Evolutionary conservation across 2,329 filamentous ascomycete genomes (phyloP), one percentile per base, ranked within the genome.

Genomic region (Colletotrichum sojae): DNA sequence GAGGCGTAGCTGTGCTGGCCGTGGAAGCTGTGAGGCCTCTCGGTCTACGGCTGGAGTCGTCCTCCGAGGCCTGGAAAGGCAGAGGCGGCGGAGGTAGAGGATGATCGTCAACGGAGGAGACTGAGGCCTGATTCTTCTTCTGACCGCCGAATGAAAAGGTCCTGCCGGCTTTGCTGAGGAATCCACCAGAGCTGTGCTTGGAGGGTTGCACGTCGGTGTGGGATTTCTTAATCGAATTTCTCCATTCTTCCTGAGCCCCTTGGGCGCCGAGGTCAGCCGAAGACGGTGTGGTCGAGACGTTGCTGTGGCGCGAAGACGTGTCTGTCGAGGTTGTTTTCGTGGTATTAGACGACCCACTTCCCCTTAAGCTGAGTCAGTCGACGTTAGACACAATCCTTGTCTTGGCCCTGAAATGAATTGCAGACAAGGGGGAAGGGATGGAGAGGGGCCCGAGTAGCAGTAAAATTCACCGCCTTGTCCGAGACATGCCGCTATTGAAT

Each of bases 271-370:
- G 74, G 60, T 85, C 87, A 59, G 87, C 84, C 4, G 88, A 89
- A 3, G 88, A 90, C 13, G 88, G 87, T 43, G 88, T 83, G 45
- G 88, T 90, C n/a, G 88, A 90, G 60, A 83, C 85, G 78, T 88
- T 88, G 77, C 88, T 90, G 76, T 90, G 86, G 75, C 88, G 85
- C 57, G 88, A 90, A 40, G 88, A 90, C 73, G 86, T 87, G 77
- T 90, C 88, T 72, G 85, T 86, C 61, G 86, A 89, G 58, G 83
- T 84, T 69, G 86, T 86, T 78, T 89, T 88, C 68, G 88, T 90
- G 45, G 86, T 89, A 77, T 89, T 89, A 73, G 88, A 89, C 51
- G 87, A 85, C 73, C 86, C 87, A 80, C 87, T 89, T 77, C 85
- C 86, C 75, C 86, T 89, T 76, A 73, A 76, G 72, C 76, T 76